Evolutionary conservation across 768 basidiomycete species (phyloP).

Genomic region (Agaricus bisporus): DNA sequence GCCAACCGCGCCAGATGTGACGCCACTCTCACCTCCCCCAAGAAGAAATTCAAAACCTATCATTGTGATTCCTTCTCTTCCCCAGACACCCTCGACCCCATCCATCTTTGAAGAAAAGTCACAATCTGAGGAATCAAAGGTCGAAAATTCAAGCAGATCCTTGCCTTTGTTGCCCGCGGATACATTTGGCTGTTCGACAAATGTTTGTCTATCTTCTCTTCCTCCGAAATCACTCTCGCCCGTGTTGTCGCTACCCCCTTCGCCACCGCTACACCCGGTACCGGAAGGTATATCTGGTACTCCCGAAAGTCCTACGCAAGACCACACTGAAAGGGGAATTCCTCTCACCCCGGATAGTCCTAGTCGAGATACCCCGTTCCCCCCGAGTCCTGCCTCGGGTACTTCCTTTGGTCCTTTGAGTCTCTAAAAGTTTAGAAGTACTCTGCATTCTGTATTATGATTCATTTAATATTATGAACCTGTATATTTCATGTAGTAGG

Average conservation of each 20-base stretch:
- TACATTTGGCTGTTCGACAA: background rate
- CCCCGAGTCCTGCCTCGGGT: slow-evolving; percentile 46
- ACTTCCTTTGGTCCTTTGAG: slow-evolving; percentile 38
- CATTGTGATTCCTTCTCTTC: slow-evolving; percentile 18
- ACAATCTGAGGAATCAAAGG: background rate
- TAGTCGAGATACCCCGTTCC: slow-evolving; percentile 25
- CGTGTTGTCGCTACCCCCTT: slow-evolving; percentile 43
- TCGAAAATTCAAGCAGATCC: background rate
- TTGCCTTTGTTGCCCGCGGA: background rate
- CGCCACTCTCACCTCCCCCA: slow-evolving; percentile 56
- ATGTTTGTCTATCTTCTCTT: background rate
- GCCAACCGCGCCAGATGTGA: slow-evolving; percentile 20
- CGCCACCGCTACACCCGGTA: slow-evolving; percentile 15
- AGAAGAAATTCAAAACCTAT: slow-evolving; percentile 52
- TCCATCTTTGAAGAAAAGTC: slow-evolving; percentile 6
- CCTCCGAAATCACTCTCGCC: slow-evolving; percentile 17
- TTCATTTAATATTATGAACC: background rate
- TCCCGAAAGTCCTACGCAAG: slow-evolving; percentile 2
- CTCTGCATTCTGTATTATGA: background rate
- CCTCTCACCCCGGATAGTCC: slow-evolving; percentile 12
- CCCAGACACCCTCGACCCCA: background rate
- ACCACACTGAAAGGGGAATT: background rate
- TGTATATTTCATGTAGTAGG: background rate
- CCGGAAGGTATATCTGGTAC: slow-evolving; percentile 21
- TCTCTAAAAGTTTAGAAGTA: background rate